Percentiles rank a stretch among this genome's conserved stretches.
These are phyloP conservation scores for Kwoniella botswanensis DNA, from an alignment of 768 basidiomycete genomes.

Conservation along the genomic window DNA sequence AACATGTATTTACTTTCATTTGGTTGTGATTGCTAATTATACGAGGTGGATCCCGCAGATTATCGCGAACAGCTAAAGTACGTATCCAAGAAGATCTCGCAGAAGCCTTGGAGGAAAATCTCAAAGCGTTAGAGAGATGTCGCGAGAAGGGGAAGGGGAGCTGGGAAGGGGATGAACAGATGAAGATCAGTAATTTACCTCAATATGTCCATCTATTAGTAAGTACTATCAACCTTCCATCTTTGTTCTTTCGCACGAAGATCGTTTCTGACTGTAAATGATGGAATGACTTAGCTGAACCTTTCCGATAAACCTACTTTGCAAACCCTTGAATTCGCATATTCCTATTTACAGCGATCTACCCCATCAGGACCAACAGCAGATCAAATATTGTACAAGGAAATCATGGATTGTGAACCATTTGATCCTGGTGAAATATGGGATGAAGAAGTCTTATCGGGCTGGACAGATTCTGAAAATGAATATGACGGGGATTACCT, in stretches of 20 bases:
- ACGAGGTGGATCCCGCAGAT: neutral
- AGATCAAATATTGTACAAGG: slow-evolving; percentile 42
- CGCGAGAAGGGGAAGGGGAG: slow-evolving; percentile 6
- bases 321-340: slow-evolving; percentile 35
- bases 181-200: slow-evolving; percentile 44
- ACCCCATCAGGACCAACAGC: slow-evolving; percentile 30
- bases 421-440: slow-evolving; percentile 39
- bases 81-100: slow-evolving; percentile 43
- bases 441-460: slow-evolving; percentile 43
- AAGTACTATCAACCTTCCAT: slow-evolving; percentile 6
- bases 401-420: slow-evolving; percentile 47
- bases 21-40: neutral
- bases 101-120: slow-evolving; percentile 37
- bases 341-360: slow-evolving; percentile 27
- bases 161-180: slow-evolving; percentile 38
- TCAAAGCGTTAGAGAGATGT: slow-evolving; percentile 16
- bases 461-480: slow-evolving; percentile 45
- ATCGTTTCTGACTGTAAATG: neutral
- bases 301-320: slow-evolving; percentile 28
- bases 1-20: neutral
- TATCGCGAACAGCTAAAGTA: slow-evolving; percentile 32
- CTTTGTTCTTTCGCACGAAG: neutral
- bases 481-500: neutral
- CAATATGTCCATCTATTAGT: slow-evolving; percentile 49
- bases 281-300: slow-evolving; percentile 30